Base-by-base conservation (phyloP, 176 grass and related monocot species). In the Juncus effusus region DNA sequence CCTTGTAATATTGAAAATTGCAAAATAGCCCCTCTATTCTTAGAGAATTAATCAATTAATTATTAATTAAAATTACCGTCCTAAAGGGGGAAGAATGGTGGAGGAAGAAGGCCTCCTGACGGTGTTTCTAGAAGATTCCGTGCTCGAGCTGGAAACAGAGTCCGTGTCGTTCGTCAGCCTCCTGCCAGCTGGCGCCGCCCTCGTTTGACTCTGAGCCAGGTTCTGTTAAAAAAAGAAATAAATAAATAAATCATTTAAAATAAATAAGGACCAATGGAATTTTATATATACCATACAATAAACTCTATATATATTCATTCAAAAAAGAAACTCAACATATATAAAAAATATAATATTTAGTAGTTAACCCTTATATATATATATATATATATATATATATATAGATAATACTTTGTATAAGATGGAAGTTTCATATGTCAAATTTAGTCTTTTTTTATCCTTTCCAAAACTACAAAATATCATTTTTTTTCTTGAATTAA, bases 151-250 rank as follows among this genome's bases (percentile, higher is more conserved):
- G 49, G 64, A 60, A 60, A 89, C 86, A 16, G 83, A 76, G 15
- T 94, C 95, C 2, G 83, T 73, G 62, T 80, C 74, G 36, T 72
- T 72, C 16, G 84, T 70, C 63, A 86, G 74, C 78, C 89, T 90
- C 85, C 88, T 86, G 41, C 83, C 81, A 60, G 76, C 76, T 47
- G 44, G 44, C 44, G 53, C 51, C 82, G 77, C 80, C 78, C 88
- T 99, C 79, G 78, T 82, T 67, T 99, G 88, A 64, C 88, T 79
- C 68, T 99, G 88, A 69, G 94, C 79, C 76, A 93, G 76, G 81
- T 89, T 99, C 89, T 93, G 65, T 49, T 67, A 35, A 74, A 79
- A 2, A 70, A 13, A 77, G 61, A 6, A 67, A 64, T 51, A 53
- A 36, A 15, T 70, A 39, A 12, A 40, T 16, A 12, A 70, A 47